Evolutionary conservation across 2,329 filamentous ascomycete genomes (phyloP).

Genomic region (Botrytis sinoallii): DNA sequence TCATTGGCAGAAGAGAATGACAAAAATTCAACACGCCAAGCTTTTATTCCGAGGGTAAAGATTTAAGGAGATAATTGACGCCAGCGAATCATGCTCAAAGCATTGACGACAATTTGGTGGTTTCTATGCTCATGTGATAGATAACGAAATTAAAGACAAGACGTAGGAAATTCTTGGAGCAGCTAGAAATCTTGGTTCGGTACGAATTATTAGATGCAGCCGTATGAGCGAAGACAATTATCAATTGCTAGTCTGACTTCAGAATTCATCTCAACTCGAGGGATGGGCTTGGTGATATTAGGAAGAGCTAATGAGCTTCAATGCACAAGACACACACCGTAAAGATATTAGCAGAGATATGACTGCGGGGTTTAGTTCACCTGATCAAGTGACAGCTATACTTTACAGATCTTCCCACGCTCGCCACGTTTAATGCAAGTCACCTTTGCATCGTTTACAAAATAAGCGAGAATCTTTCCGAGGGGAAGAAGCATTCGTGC

Average conservation of each 20-base stretch:
- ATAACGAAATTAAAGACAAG: neutral
- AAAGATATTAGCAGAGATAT: neutral
- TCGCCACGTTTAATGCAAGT: neutral
- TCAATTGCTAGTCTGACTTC: neutral
- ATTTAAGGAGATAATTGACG: neutral
- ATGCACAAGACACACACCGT: neutral
- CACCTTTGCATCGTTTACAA: neutral
- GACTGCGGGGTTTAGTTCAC: neutral
- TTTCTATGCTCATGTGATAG: neutral
- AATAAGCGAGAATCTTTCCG: neutral
- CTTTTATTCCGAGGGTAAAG: neutral
- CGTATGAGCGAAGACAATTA: neutral
- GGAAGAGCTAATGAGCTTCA: neutral
- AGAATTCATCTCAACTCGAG: neutral
- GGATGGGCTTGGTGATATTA: neutral
- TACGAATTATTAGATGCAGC: neutral
- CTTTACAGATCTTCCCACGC: neutral
- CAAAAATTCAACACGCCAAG: neutral
- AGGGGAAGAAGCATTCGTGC: neutral
- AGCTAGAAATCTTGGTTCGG: neutral
- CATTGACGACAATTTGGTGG: neutral
- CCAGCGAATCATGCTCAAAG: neutral
- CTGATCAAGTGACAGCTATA: neutral
- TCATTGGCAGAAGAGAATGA: neutral
- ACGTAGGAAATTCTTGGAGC: neutral